Base-by-base conservation (phyloP, 148 eudicot genomes). In the Fagopyrum esculentum region DNA sequence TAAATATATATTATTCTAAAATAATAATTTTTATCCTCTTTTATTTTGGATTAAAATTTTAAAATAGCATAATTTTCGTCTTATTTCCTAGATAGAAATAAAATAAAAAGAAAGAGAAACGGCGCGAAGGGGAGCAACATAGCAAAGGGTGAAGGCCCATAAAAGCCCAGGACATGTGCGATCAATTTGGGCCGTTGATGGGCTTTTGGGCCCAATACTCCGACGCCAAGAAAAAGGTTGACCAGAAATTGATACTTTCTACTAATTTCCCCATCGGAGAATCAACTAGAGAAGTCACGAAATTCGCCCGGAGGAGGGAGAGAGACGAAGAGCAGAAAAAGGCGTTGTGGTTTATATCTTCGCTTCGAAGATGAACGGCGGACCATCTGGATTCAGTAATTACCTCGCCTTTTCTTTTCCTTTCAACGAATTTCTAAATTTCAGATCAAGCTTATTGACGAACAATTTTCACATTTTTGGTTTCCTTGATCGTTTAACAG, bases 301-400 rank as follows among this genome's bases (percentile, higher is more conserved):
- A 40, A 66, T 66, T 60, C 66, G 66, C 40, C 66, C 35, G 47
- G 46, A 63, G 45, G n/a, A 9, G 40, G 40, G 69, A 63, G 69
- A 63, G 44, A 63, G 69, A 26, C 16, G 44, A 44, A 10, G 69
- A 30, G 5, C 35, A 51, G 52, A 50, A 9, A 57, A 51, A 15
- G 56, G 35, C 17, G 40, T 46, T 16, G 9, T 59, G 26, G 45
- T 76, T 54, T 55, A 35, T 30, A 59, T 74, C 73, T 15, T 22
- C 49, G 50, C 48, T 22, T 74, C 74, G 48, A 84, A 78, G 82
- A 84, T 84, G 86, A 84, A 84, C 86, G 86, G 86, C 76, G 86
- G 86, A 6, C 86, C 86, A 76, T 84, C 86, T 63, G 86, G 86
- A 84, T 84, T 84, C 80, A 84, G 86, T 84, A 43, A 81, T 78